Base-by-base conservation (phyloP, 1,284 basidiomycete species). In the Meira nashicola region DNA sequence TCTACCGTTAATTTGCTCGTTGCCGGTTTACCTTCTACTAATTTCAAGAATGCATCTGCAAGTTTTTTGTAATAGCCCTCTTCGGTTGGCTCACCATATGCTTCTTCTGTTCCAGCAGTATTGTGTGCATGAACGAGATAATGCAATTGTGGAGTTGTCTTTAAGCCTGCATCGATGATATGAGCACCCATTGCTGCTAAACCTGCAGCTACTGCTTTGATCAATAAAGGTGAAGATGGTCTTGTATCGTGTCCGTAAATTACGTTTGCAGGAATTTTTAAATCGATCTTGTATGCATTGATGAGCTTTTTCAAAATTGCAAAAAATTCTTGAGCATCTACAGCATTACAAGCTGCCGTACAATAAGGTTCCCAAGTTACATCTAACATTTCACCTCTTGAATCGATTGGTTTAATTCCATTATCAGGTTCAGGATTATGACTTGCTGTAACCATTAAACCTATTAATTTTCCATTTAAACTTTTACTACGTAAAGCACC, bases 391-490 rank as follows among this genome's bases (percentile, higher is more conserved):
- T 99, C 95, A n/a, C 95, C 95, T 12, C 86, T 86, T 15, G 95
- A 90, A 80, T 99, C 95, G 47, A 99, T 91, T 54, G 98, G 86
- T 80, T 98, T 99, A 64, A 97, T 91, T 39, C 95, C 95, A 79
- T 99, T 99, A 80, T 99, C 95, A 90, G 96, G 44, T 25, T 94
- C 94, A 17, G 94, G 94, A 79, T 99, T 99, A 81, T 99, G 95
- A 23, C 92, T 95, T 3, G 95, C 95, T 40, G 95, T 99, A 73
- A 99, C 88, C 95, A 99, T 98, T 21, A 98, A 89, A 37, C 95
- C 95, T 72, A 98, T 89, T 39, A 87, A 88, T 78, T 88, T 89
- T 50, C 95, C 93, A 76, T 88, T 87, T 39, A 93, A 82, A 66
- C 86, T 87, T 81, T 90, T 94, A 80, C 92, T 95, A 62, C 95